Evolutionary conservation across 345 rosid genomes (phyloP).

Genomic region (Gossypium ekmanianum): DNA sequence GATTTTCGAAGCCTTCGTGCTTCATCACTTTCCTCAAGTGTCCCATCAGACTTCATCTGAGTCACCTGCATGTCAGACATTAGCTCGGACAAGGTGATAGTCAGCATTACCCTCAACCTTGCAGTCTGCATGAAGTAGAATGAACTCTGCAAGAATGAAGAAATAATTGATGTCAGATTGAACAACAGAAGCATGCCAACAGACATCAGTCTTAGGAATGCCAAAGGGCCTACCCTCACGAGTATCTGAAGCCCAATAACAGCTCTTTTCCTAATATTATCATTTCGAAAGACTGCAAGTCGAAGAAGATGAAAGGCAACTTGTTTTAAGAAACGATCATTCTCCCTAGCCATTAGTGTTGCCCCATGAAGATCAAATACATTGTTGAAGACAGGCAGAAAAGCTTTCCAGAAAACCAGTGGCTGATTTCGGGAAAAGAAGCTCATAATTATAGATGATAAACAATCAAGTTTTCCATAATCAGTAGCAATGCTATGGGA

Average conservation of each 20-base stretch:
- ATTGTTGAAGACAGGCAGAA: slow-evolving; percentile 73
- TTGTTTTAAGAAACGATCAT: slow-evolving; percentile 97
- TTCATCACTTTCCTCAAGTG: slow-evolving; percentile 94
- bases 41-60: slow-evolving; percentile 90
- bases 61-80: slow-evolving; percentile 97
- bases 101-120: slow-evolving; percentile 91
- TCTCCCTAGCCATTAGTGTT: slow-evolving; percentile 96
- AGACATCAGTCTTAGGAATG: slow-evolving; percentile 15
- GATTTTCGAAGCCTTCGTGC: slow-evolving; percentile 84
- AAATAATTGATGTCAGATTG: slow-evolving; percentile 19
- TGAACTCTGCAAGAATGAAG: slow-evolving; percentile 71
- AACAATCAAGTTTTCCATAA: slow-evolving; percentile 93
- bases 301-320: slow-evolving; percentile 96
- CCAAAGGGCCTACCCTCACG: slow-evolving; percentile 59
- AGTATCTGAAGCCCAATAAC: slow-evolving; percentile 92
- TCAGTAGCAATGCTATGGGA: slow-evolving; percentile 92
- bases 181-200: slow-evolving; percentile 13
- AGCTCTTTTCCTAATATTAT: slow-evolving; percentile 88
- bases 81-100: slow-evolving; percentile 91
- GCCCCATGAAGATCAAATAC: slow-evolving; percentile 93
- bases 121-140: slow-evolving; percentile 90
- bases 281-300: slow-evolving; percentile 92
- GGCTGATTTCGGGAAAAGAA: slow-evolving; percentile 96
- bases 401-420: slow-evolving; percentile 78
- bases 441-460: slow-evolving; percentile 77